Evolutionary conservation across 768 basidiomycete species (phyloP).

Genomic region (Termitomyces sp.): DNA sequence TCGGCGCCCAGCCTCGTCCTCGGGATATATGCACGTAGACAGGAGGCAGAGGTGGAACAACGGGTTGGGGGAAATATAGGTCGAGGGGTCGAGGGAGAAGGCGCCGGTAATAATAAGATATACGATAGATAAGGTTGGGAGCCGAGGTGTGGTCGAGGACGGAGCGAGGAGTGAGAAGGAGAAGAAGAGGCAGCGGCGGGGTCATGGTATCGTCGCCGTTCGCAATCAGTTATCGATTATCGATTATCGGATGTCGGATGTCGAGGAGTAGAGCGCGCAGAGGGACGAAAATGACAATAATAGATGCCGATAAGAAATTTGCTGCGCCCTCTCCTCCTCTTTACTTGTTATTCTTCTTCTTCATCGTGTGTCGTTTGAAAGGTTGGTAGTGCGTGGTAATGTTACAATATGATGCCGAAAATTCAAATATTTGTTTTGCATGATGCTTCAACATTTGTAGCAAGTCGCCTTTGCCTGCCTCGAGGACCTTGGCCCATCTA

Average conservation of each 20-base stretch:
- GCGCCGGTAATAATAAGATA: slow-evolving; percentile 2
- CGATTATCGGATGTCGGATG: neutral
- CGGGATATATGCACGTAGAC: neutral
- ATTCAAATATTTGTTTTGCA: neutral
- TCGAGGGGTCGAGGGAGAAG: neutral
- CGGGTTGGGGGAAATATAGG: neutral
- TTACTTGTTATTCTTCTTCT: too few species aligned
- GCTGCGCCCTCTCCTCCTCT: neutral
- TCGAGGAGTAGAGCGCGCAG: neutral
- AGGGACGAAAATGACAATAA: neutral
- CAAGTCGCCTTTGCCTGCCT: neutral
- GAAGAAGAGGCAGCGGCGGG: neutral
- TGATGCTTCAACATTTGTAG: neutral
- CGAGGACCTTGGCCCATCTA: neutral
- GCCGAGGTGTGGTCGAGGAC: neutral
- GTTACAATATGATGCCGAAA: slow-evolving; percentile 2
- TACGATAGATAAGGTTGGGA: slow-evolving; percentile 1
- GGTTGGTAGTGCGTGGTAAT: neutral
- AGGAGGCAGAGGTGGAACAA: neutral
- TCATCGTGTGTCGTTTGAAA: neutral
- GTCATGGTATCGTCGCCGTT: neutral
- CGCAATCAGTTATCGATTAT: neutral
- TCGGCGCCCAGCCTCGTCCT: neutral
- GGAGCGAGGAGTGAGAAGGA: too few species aligned
- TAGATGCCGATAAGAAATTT: neutral